A percentile compares a stretch with the other conserved stretches of the same genome.
Conservation (phyloP, 106 monocot genomes). For the Xerophyta viscosa region DNA sequence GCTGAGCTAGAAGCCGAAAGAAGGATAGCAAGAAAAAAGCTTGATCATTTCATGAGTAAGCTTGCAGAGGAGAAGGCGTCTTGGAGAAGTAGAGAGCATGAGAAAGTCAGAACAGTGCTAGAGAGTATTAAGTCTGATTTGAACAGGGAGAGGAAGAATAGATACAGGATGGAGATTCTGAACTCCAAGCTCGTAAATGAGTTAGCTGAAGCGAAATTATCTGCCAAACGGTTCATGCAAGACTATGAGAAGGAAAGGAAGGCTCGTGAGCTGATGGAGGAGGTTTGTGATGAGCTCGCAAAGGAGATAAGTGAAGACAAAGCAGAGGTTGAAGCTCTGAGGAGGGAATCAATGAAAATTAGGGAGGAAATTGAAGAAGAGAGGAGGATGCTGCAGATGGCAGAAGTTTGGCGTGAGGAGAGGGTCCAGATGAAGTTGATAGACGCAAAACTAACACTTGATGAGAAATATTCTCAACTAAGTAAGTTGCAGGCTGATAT, state of each 20-base stretch:
- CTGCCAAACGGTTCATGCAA: constrained; percentile 57
- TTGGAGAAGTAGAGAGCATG: constrained; percentile 66
- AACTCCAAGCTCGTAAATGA: constrained; percentile 74
- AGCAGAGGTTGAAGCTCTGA: constrained; percentile 65
- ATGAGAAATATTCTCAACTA: constrained; percentile 72
- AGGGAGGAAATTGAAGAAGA: constrained; percentile 91
- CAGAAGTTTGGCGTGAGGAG: constrained; percentile 98
- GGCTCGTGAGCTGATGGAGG: constrained; percentile 75
- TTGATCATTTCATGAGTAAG: constrained; percentile 63
- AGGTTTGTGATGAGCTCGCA: constrained; percentile 89
- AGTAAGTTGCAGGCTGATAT: constrained; percentile 46
- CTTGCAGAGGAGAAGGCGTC: constrained; percentile 60
- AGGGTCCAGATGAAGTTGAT: constrained; percentile 98
- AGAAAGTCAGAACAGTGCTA: constrained; percentile 50
- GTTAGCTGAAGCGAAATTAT: constrained; percentile 60
- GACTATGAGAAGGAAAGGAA: constrained; percentile 88
- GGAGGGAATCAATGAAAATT: constrained; percentile 52
- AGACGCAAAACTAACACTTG: constrained; percentile 84
- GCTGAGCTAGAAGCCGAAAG: constrained; percentile 60
- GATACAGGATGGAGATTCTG: constrained; percentile 47
- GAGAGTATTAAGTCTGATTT: constrained; percentile 69
- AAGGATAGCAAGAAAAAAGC: constrained; percentile 53
- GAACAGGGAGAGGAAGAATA: constrained; percentile 63
- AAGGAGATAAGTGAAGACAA: constrained; percentile 91
- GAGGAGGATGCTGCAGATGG: constrained; percentile 95